Evolutionary conservation across 805 yeast species (phyloP).

Genomic region (Candida peoriensis): DNA sequence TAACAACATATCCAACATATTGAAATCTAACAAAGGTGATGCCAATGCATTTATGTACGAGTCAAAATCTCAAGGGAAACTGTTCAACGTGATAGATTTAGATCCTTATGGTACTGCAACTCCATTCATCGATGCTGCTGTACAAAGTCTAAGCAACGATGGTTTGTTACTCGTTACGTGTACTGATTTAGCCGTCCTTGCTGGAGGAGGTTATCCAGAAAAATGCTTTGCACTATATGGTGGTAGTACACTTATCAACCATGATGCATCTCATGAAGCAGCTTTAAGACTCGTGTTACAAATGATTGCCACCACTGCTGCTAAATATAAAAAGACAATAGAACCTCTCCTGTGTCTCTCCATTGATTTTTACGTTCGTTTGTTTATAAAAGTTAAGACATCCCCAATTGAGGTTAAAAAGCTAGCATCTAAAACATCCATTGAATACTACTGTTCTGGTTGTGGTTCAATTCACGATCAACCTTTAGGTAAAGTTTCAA

Average conservation of each 20-base stretch:
- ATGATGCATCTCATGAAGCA: constrained; percentile 86
- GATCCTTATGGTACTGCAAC: constrained; percentile 98
- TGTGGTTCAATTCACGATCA: constrained; percentile 74
- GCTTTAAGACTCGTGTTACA: constrained; percentile 82
- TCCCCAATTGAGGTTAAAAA: constrained; percentile 81
- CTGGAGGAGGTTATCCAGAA: constrained; percentile 95
- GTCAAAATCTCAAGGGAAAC: constrained; percentile 33
- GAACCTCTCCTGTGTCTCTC: constrained; percentile 84
- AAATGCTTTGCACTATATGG: constrained; percentile 95
- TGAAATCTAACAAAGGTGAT: constrained; percentile 74
- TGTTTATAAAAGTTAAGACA: constrained; percentile 72
- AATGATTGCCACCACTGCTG: constrained; percentile 76
- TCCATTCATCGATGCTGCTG: constrained; percentile 90
- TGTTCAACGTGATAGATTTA: constrained; percentile 82
- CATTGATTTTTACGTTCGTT: constrained; percentile 88
- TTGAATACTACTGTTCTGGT: constrained; percentile 79
- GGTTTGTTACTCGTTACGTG: constrained; percentile 90
- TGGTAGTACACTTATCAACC: constrained; percentile 71
- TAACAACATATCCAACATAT: constrained; percentile 55
- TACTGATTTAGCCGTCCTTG: constrained; percentile 92
- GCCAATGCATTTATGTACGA: constrained; percentile 80
- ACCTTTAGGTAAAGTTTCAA: constrained; percentile 60
- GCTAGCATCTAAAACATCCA: constrained; percentile 69
- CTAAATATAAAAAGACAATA: constrained; percentile 78
- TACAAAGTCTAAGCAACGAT: constrained; percentile 76